Evolutionary conservation across 176 grass and related monocot species (phyloP), one percentile per base, ranked within the genome.

Genomic region (Leersia perrieri): DNA sequence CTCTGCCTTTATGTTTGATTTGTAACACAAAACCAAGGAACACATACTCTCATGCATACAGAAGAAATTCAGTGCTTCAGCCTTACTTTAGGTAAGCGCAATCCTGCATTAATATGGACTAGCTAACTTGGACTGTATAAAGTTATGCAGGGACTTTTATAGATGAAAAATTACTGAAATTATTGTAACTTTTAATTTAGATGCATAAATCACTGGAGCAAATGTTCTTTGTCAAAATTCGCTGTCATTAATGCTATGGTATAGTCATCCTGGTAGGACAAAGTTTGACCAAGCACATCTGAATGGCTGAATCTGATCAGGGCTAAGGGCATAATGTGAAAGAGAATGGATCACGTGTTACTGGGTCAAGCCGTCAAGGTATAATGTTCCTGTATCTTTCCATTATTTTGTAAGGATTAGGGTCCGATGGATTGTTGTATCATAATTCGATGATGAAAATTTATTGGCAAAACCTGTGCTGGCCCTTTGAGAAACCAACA

Each of bases 271-370:
- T 91, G 83, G 3, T 94, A 94, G 89, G 92, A 89, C 79, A 87
- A 66, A 82, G 28, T 53, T 91, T 89, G 92, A n/a, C n/a, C n/a
- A n/a, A n/a, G n/a, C n/a, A n/a, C n/a, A n/a, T n/a, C n/a, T n/a
- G n/a, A n/a, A n/a, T n/a, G n/a, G n/a, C n/a, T 73, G 73, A 86
- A 94, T 94, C 92, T 94, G 89, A 94, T 39, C 68, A 75, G 82
- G 83, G 73, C 76, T 87, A 91, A 60, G 77, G 57, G 86, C 41
- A 76, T 34, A 67, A 20, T 68, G 22, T 67, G 28, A 84, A 84
- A 83, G 73, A 70, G 77, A 88, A 55, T 75, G 64, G 71, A 70
- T 75, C 40, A 87, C 36, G 23, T 39, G 27, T 70, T 70, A 47
- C 60, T 67, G 70, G 38, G 23, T 41, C 66, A 41, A 84, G 85